Evolutionary conservation across 495 filamentous ascomycete species (phyloP).

Genomic region (Chaetomidium leptoderma): DNA sequence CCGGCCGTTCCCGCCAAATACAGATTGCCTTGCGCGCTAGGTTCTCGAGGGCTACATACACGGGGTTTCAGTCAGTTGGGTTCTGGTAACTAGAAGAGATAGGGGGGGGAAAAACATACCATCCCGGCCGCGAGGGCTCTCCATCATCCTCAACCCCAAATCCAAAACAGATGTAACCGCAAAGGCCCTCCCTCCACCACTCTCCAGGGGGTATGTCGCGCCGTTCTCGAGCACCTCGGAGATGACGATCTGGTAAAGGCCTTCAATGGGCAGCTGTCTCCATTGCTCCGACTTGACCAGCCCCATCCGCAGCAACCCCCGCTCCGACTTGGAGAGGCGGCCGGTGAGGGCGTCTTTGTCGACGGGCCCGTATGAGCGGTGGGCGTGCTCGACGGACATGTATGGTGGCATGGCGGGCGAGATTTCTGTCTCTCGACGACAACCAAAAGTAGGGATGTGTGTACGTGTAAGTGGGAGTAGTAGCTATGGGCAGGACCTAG

Average conservation of each 20-base stretch:
- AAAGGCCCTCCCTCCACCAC: slow-evolving; percentile 15
- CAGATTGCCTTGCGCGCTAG: slow-evolving; percentile 19
- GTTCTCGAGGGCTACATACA: slow-evolving; percentile 16
- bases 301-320: background rate
- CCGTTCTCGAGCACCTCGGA: slow-evolving; percentile 20
- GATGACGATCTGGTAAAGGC: slow-evolving; percentile 23
- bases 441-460: background rate
- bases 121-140: slow-evolving; percentile 14
- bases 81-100: too few relatives aligned
- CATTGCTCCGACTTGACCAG: slow-evolving; percentile 9
- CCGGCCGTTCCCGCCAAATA: slow-evolving; percentile 18
- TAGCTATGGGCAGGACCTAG: too few relatives aligned
- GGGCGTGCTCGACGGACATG: slow-evolving; percentile 7
- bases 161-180: slow-evolving; percentile 22
- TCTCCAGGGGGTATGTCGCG: slow-evolving; percentile 14
- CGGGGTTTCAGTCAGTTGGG: background rate
- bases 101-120: slow-evolving; percentile 12
- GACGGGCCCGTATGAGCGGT: slow-evolving; percentile 7
- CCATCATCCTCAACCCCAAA: slow-evolving; percentile 24
- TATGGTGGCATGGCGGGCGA: background rate
- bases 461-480: background rate
- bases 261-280: slow-evolving; percentile 12
- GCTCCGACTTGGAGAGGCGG: background rate
- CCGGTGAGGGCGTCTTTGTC: background rate
- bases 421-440: background rate